A percentile compares a stretch with the other conserved stretches of the same genome.
Conservation (phyloP, 1,284 basidiomycete genomes). For the Moesziomyces sp. region DNA sequence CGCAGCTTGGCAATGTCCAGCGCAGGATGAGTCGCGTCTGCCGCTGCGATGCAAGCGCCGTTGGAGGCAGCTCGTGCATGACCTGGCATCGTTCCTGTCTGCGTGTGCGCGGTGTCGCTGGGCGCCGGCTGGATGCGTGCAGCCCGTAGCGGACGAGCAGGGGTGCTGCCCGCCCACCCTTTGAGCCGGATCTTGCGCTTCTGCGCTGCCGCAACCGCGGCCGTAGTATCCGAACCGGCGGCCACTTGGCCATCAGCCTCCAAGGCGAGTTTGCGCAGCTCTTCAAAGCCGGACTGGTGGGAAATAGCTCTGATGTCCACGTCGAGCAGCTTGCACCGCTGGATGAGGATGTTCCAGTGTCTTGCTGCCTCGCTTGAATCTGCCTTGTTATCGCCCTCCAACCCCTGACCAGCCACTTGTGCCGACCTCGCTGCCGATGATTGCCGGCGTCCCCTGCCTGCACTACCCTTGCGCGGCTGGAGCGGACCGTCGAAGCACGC, state of each 20-base stretch:
- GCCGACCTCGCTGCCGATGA: conserved; percentile 13
- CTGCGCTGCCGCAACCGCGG: conserved; percentile 2
- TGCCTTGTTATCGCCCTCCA: neutral
- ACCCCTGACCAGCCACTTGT: neutral
- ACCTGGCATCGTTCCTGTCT: conserved; percentile 7
- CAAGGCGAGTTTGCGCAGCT: conserved; percentile 21
- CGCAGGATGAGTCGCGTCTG: conserved; percentile 17
- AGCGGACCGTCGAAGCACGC: conserved; percentile 67
- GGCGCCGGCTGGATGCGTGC: neutral
- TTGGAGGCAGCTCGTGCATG: conserved; percentile 16
- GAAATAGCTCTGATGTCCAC: conserved; percentile 29
- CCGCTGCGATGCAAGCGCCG: neutral
- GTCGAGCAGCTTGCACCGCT: conserved; percentile 31
- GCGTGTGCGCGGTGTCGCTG: neutral
- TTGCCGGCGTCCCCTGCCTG: neutral
- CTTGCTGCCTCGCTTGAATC: conserved; percentile 9
- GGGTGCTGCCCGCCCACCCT: conserved; percentile 30
- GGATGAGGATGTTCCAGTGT: conserved; percentile 21
- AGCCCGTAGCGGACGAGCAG: conserved; percentile 2
- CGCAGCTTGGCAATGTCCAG: conserved; percentile 13
- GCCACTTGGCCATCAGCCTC: conserved; percentile 16
- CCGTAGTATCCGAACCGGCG: conserved; percentile 18
- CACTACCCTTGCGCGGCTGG: neutral
- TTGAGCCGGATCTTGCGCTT: conserved; percentile 33
- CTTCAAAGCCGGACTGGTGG: conserved; percentile 24